Conservation (phyloP, 257 asterid species). For the Capsicum baccatum region DNA sequence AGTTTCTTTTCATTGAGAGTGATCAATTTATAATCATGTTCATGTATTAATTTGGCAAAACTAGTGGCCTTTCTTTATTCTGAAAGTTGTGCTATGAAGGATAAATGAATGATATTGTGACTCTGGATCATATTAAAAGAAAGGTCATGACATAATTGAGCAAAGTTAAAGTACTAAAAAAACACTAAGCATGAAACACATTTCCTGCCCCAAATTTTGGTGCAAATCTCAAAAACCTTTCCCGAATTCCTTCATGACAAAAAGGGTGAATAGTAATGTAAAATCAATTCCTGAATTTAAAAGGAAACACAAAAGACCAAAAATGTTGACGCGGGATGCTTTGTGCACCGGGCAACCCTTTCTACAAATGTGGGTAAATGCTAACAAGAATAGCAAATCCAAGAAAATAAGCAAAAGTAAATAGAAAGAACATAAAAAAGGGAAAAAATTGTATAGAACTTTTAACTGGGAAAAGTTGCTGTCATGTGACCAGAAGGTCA, state of each 20-base stretch:
- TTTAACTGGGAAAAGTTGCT: not conserved
- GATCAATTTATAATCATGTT: not conserved
- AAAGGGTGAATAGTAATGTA: not conserved
- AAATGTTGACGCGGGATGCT: not conserved
- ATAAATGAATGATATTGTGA: not conserved
- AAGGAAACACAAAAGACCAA: not conserved
- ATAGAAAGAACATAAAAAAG: not conserved
- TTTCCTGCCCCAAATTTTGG: not conserved
- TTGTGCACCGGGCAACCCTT: not conserved
- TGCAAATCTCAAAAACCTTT: not conserved
- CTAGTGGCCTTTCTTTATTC: not conserved
- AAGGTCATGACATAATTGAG: not conserved
- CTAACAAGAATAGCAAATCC: not conserved
- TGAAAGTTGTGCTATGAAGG: not conserved
- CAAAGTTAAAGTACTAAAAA: not conserved
- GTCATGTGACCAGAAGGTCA: no score
- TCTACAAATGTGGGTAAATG: not conserved
- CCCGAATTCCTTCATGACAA: not conserved
- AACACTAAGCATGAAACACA: not conserved
- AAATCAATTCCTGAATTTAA: constrained; percentile 9
- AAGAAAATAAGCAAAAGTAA: constrained; percentile 4
- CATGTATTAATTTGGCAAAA: not conserved
- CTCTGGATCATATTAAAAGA: not conserved
- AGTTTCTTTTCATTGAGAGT: constrained; percentile 27
- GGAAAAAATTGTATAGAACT: not conserved